Conservation (phyloP, 331 rosid genomes). For the Saraca asoca region DNA sequence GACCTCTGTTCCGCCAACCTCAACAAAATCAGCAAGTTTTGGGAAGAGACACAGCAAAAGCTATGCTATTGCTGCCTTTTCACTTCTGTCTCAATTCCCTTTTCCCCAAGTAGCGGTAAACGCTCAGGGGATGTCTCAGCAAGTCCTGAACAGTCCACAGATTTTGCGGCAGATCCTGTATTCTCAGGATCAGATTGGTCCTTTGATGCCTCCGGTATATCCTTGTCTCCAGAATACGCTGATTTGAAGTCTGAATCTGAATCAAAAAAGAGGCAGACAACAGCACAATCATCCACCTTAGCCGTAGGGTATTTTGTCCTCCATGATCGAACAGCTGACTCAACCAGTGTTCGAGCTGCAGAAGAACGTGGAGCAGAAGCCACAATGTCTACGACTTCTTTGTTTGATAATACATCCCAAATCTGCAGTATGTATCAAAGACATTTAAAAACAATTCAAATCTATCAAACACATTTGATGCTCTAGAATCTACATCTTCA, state of each 20-base stretch:
- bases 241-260: constrained; percentile 35
- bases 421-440: constrained; percentile 46
- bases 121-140: constrained; percentile 9
- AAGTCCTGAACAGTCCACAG: not conserved
- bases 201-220: constrained; percentile 22
- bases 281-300: constrained; percentile 75
- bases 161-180: constrained; percentile 5
- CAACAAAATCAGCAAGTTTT: constrained; percentile 42
- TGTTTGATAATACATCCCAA: constrained; percentile 83
- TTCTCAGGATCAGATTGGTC: constrained; percentile 19
- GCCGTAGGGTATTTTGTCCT: constrained; percentile 43
- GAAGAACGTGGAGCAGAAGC: constrained; percentile 51
- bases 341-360: constrained; percentile 61
- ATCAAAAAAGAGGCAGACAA: constrained; percentile 70
- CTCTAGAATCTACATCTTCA: not conserved
- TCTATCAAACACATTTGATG: not conserved
- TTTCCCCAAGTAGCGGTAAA: constrained; percentile 35
- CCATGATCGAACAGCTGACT: constrained; percentile 61
- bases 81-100: constrained; percentile 35
- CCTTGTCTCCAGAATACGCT: constrained; percentile 24
- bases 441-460: not conserved
- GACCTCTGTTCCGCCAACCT: constrained; percentile 37
- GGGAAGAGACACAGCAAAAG: constrained; percentile 40
- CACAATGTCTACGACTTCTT: constrained; percentile 63
- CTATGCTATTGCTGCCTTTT: constrained; percentile 30